phyloP scores from a whole-genome alignment of 371 early-diverging fungal genomes.

The Umbelopsis sp. region DNA sequence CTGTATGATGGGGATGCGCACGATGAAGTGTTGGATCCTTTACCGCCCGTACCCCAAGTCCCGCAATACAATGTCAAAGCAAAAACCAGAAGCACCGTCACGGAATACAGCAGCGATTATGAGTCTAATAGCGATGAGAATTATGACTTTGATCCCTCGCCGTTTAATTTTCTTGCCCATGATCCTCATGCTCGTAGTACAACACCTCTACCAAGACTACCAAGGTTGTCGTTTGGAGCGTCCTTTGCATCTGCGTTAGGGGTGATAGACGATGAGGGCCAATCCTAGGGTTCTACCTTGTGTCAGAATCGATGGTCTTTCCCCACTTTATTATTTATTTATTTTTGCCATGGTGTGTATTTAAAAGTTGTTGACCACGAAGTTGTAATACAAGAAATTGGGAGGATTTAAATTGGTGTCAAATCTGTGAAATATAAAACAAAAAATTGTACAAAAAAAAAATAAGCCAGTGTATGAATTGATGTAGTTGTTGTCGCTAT shows the following conservation, averaged over 20 bases:
- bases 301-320: not conserved
- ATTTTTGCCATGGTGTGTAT: not conserved
- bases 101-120: conserved; percentile 2
- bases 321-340: not conserved
- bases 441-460: not conserved
- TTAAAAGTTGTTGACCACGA: not conserved
- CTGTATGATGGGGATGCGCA: conserved; percentile 34
- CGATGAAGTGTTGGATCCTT: conserved; percentile 34
- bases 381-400: not conserved
- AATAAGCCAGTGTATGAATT: not conserved
- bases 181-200: conserved; percentile 10
- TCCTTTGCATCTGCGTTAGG: conserved; percentile 27
- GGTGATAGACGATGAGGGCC: conserved; percentile 7
- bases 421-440: not conserved
- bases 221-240: conserved; percentile 24
- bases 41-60: conserved; percentile 29
- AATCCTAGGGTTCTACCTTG: not conserved
- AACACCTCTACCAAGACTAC: conserved; percentile 24
- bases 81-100: conserved; percentile 12
- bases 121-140: conserved; percentile 4
- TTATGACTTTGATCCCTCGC: not conserved
- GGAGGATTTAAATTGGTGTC: not conserved
- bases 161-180: not conserved
- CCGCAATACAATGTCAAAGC: not conserved
- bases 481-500: no score